Conservation (phyloP, 2,329 filamentous ascomycete species). For the Ophiostoma tasmaniense region DNA sequence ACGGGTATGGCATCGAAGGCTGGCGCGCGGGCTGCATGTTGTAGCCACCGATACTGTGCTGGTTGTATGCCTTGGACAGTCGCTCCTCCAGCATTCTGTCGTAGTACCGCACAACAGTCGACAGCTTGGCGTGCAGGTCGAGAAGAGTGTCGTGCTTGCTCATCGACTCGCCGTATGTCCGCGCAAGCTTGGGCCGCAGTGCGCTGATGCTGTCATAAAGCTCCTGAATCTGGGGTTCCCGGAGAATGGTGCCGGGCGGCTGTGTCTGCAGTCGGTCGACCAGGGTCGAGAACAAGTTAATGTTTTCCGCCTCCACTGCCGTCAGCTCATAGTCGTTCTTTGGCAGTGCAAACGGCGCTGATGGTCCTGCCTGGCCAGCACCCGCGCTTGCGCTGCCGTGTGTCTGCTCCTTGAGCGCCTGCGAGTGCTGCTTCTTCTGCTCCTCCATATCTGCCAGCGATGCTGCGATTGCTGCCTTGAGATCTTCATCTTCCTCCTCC, state of each 20-base stretch:
- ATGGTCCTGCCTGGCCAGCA: slow-evolving; percentile 26
- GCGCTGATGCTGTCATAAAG: slow-evolving; percentile 96
- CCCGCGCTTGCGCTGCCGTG: slow-evolving; percentile 39
- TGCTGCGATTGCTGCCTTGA: slow-evolving; percentile 91
- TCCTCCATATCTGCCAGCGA: slow-evolving; percentile 96
- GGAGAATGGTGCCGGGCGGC: slow-evolving; percentile 87
- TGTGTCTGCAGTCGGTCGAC: slow-evolving; percentile 94
- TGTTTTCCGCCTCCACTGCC: slow-evolving; percentile 90
- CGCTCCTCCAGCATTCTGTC: slow-evolving; percentile 97
- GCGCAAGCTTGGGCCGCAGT: slow-evolving; percentile 81
- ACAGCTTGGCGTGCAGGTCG: slow-evolving; percentile 89
- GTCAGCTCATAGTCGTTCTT: slow-evolving; percentile 95
- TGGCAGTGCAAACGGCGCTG: slow-evolving; percentile 47
- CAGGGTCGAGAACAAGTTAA: slow-evolving; percentile 87
- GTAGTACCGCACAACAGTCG: slow-evolving; percentile 93
- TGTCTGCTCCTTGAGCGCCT: slow-evolving; percentile 71
- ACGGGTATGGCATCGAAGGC: slow-evolving; percentile 60
- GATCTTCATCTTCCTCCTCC: slow-evolving; percentile 74
- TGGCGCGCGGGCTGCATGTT: slow-evolving; percentile 44
- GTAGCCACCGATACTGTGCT: slow-evolving; percentile 64
- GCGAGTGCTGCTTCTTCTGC: slow-evolving; percentile 86
- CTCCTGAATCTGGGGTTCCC: slow-evolving; percentile 96
- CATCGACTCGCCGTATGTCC: slow-evolving; percentile 98
- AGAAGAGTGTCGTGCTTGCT: slow-evolving; percentile 96
- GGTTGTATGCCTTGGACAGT: slow-evolving; percentile 82